Base-by-base conservation (phyloP, 805 yeast species). In the Yamadazyma olivae region DNA sequence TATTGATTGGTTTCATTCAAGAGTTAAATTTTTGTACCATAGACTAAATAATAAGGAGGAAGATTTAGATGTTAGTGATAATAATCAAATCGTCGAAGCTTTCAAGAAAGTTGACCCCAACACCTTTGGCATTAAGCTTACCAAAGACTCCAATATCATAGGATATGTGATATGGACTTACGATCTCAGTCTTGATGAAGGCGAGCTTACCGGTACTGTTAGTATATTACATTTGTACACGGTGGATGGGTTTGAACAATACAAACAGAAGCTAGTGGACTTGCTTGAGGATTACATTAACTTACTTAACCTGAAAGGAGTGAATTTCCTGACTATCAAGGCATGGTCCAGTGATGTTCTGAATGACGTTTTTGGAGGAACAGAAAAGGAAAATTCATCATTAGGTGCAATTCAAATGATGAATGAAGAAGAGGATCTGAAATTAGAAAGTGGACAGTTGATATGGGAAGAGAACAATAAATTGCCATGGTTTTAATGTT, bases 401-500 rank as follows among this genome's bases (percentile, higher is more conserved):
- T 41, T 60, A 26, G 57, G 70, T 33, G 71, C 72, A 12, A 43
- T 61, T 8, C 49, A 56, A 31, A 47, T 60, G 36, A 48, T 54
- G 37, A 48, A 53, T 29, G 43, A 38, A 4, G 38, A 28, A 1
- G 67, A 63, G n/a, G 53, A 64, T 27, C 32, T 44, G 5, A 39
- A 45, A 29, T 44, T 65, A 32, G 26, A 36, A 22, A 38, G 29
- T 5, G 64, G 65, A 2, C 41, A 55, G 2, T 36, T 64, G 16
- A 43, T 64, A 8, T 67, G 74, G 74, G 72, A 63, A 38, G 58
- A 58, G 32, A 67, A 67, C 43, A 61, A 53, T 35, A 67, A 67
- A 44, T 45, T 67, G 26, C 62, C 71, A 7, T 67, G 74, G 74
- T 67, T 66, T 42, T 67, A 45, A 41, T 22, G 4, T 22, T 7